Evolutionary conservation across 306 rosid genomes (phyloP), one percentile per base, ranked within the genome.

Genomic region (Castanopsis chinensis): DNA sequence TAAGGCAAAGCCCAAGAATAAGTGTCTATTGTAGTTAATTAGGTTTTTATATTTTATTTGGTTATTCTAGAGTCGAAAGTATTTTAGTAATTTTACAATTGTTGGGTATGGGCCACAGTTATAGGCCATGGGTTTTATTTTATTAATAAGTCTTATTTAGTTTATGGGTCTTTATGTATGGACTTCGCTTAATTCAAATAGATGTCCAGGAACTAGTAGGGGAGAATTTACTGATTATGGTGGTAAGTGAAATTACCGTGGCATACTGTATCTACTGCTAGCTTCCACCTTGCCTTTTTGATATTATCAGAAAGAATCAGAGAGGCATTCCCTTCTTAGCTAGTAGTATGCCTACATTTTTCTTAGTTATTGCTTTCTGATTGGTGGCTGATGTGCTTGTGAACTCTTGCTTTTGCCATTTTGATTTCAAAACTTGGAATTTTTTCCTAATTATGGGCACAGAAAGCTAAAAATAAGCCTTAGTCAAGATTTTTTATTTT

Each of bases 171-270:
- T 41, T 41, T 41, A 41, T 41, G 45, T 41, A 41, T 41, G 45
- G 45, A 41, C 45, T 41, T 41, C 12, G 1, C 8, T 41, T 41
- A 41, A 41, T 41, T 41, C 45, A 41, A 41, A 41, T 41, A 41
- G 45, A 41, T 41, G 45, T 8, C 45, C 11, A 41, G 8, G 45
- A 2, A 41, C 45, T 8, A 41, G n/a, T n/a, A n/a, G n/a, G n/a
- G n/a, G 90, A 72, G 99, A 94, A 68, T 91, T 88, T 74, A 92
- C 97, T 6, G 97, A 90, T 83, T 80, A 71, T 64, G 91, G 92
- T 20, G 97, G 99, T 94, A 85, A 61, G 97, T 79, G 65, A 75
- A 51, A 76, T 71, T 59, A 73, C 73, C 79, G 58, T 27, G 75
- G 45, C 76, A 13, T 55, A 78, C 58, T 68, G 72, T 61, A 68